Percentiles rank a stretch among this genome's conserved stretches.
Conservation (phyloP, 495 filamentous ascomycete species). For the Usnea hakonensis region DNA sequence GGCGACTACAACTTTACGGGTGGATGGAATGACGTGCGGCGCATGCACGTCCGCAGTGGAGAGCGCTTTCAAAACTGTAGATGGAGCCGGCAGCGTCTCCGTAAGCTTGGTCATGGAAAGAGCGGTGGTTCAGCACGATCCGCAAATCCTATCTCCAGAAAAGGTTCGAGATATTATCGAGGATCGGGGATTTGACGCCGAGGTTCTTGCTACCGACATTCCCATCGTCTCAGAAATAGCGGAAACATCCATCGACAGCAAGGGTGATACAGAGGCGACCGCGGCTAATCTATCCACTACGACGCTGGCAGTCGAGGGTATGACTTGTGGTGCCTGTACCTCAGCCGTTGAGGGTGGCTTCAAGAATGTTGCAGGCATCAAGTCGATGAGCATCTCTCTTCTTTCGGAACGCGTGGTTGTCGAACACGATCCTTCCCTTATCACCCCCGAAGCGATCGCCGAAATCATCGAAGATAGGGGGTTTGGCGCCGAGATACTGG, state of each 20-base stretch:
- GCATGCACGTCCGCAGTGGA: slow-evolving; percentile 86
- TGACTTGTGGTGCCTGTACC: slow-evolving; percentile 96
- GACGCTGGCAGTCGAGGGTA: slow-evolving; percentile 85
- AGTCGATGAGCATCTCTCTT: slow-evolving; percentile 80
- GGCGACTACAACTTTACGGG: slow-evolving; percentile 85
- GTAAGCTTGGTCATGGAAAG: slow-evolving; percentile 89
- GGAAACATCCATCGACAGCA: slow-evolving; percentile 11
- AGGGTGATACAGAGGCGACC: slow-evolving; percentile 26
- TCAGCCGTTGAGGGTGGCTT: slow-evolving; percentile 81
- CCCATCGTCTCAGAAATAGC: slow-evolving; percentile 37
- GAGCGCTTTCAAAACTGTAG: slow-evolving; percentile 68
- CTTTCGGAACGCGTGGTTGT: slow-evolving; percentile 62
- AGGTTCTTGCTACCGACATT: slow-evolving; percentile 75
- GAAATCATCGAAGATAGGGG: slow-evolving; percentile 87
- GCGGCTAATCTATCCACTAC: slow-evolving; percentile 48
- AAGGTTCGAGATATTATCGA: slow-evolving; percentile 79
- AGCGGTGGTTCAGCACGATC: slow-evolving; percentile 85
- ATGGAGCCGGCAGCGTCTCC: slow-evolving; percentile 74
- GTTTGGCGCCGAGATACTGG: slow-evolving; percentile 78
- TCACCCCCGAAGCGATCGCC: slow-evolving; percentile 63
- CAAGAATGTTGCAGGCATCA: slow-evolving; percentile 61
- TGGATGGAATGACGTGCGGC: slow-evolving; percentile 92
- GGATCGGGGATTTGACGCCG: slow-evolving; percentile 89
- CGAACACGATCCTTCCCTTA: slow-evolving; percentile 63
- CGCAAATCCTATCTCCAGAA: slow-evolving; percentile 61